Evolutionary conservation across 148 eudicot genomes (phyloP).

Genomic region (Pouteria glomerata): DNA sequence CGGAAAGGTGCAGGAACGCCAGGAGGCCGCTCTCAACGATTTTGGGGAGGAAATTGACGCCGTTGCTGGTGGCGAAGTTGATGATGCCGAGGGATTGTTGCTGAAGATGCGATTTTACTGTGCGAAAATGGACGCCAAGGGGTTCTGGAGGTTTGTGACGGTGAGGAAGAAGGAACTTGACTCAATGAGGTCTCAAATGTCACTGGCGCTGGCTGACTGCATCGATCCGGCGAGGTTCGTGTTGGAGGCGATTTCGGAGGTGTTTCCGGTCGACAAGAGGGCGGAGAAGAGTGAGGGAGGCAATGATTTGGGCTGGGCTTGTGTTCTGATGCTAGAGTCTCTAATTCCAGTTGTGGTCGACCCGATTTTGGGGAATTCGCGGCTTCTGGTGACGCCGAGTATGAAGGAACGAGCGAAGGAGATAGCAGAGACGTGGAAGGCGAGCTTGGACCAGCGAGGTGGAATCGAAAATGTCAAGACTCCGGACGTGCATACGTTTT

Average conservation of each 20-base stretch:
- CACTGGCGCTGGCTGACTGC: constrained; percentile 52
- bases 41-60: not conserved
- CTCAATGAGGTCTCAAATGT: constrained; percentile 43
- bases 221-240: constrained; percentile 85
- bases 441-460: constrained; percentile 77
- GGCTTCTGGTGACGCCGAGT: constrained; percentile 78
- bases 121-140: constrained; percentile 44
- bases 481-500: constrained; percentile 90
- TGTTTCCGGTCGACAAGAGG: constrained; percentile 68
- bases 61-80: constrained; percentile 35
- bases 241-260: constrained; percentile 77
- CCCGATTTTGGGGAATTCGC: constrained; percentile 68
- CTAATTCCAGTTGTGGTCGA: constrained; percentile 76
- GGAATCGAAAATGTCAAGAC: constrained; percentile 92
- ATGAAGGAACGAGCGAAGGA: constrained; percentile 59
- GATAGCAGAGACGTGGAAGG: constrained; percentile 93
- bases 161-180: constrained; percentile 78
- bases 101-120: constrained; percentile 43
- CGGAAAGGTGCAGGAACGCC: constrained; percentile 36
- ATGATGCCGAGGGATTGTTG: constrained; percentile 47
- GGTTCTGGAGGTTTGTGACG: constrained; percentile 61
- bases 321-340: constrained; percentile 75
- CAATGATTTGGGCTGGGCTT: constrained; percentile 94
- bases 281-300: constrained; percentile 37
- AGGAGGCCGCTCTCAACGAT: constrained; percentile 25